These are phyloP conservation scores for Gigaspora rosea DNA, from an alignment of 192 early-diverging fungal genomes.

Conservation along the genomic window DNA sequence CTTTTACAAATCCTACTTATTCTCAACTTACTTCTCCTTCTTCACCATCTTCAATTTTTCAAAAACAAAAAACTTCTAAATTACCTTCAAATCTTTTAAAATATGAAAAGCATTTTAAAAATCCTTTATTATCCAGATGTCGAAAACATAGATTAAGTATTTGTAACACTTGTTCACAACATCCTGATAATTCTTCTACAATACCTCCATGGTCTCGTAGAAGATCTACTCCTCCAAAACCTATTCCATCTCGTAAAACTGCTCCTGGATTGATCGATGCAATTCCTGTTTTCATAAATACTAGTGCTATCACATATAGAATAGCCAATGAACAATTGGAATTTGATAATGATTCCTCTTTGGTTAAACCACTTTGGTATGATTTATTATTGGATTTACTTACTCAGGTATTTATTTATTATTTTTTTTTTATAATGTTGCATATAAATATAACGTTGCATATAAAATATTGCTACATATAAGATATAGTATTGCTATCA, in stretches of 20 bases:
- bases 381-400: constrained; percentile 11
- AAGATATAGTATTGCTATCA: too few relatives aligned
- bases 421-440: background rate
- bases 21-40: background rate
- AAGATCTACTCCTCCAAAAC: background rate
- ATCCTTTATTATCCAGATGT: constrained; percentile 5
- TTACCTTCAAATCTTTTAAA: background rate
- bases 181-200: background rate
- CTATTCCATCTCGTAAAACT: background rate
- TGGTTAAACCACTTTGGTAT: background rate
- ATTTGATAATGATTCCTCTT: background rate
- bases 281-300: constrained; percentile 10
- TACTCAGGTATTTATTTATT: background rate
- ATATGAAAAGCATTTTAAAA: constrained; percentile 11
- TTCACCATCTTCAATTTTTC: background rate
- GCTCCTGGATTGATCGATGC: constrained; percentile 15
- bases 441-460: background rate
- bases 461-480: too few relatives aligned
- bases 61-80: background rate
- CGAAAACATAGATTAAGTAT: background rate
- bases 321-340: background rate
- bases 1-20: background rate
- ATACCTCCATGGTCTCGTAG: background rate
- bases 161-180: background rate
- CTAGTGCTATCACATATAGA: background rate